phyloP scores from a whole-genome alignment of 176 grass and related monocot species.

The Musa beccarii region DNA sequence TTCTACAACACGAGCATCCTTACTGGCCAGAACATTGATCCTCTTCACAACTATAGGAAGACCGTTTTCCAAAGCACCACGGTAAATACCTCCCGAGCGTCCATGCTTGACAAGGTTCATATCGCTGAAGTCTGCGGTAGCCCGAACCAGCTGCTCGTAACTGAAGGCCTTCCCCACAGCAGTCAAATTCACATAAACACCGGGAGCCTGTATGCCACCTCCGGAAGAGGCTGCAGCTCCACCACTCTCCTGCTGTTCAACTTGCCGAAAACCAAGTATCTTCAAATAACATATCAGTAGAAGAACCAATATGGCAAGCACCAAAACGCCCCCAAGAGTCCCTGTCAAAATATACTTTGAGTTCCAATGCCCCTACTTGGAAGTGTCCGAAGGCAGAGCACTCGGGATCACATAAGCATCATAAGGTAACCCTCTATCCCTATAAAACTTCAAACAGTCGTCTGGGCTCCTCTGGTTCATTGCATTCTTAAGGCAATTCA shows the following conservation, averaged over 20 bases:
- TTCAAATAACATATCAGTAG: slow-evolving; percentile 29
- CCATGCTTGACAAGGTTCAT: slow-evolving; percentile 62
- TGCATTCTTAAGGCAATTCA: slow-evolving; percentile 52
- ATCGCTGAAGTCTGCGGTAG: slow-evolving; percentile 48
- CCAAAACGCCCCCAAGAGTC: slow-evolving; percentile 10
- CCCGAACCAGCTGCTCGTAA: slow-evolving; percentile 53
- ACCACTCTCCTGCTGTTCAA: slow-evolving; percentile 24
- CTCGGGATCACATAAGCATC: background rate
- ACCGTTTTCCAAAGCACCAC: slow-evolving; percentile 48
- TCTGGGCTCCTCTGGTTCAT: slow-evolving; percentile 41
- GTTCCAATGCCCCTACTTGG: slow-evolving; percentile 9
- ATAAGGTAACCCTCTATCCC: slow-evolving; percentile 30
- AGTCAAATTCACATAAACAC: slow-evolving; percentile 23
- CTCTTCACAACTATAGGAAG: slow-evolving; percentile 58
- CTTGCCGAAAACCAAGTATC: background rate
- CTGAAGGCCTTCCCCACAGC: slow-evolving; percentile 39
- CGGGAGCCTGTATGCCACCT: slow-evolving; percentile 27
- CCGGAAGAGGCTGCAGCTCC: slow-evolving; percentile 32
- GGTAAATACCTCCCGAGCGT: slow-evolving; percentile 58
- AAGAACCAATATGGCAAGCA: slow-evolving; percentile 26
- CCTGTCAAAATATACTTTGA: slow-evolving; percentile 12
- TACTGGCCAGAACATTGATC: slow-evolving; percentile 29
- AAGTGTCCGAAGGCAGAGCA: slow-evolving; percentile 7
- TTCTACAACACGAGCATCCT: slow-evolving; percentile 41
- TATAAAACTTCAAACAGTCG: slow-evolving; percentile 62